Conservation (phyloP, 1,139 yeast species). For the Debaryomyces singareniensis region DNA sequence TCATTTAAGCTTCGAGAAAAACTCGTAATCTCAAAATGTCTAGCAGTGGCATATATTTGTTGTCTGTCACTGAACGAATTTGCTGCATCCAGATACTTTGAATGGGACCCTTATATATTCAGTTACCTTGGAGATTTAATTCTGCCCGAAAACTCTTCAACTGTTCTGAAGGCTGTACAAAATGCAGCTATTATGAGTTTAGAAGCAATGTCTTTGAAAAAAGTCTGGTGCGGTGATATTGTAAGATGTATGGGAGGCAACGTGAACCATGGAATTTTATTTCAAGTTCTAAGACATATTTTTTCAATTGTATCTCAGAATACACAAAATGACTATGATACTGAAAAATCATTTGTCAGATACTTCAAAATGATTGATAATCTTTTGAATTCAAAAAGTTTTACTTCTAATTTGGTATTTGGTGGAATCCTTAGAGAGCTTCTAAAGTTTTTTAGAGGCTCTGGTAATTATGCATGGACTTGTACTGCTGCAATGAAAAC, state of each 20-base stretch:
- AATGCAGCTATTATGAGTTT: conserved; percentile 62
- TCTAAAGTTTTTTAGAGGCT: conserved; percentile 52
- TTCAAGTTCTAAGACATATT: conserved; percentile 63
- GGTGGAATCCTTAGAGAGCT: conserved; percentile 74
- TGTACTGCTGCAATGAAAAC: conserved; percentile 63
- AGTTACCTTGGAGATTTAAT: conserved; percentile 66
- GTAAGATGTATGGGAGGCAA: conserved; percentile 84
- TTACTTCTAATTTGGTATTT: conserved; percentile 37
- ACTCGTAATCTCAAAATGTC: conserved; percentile 58
- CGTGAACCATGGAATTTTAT: conserved; percentile 77
- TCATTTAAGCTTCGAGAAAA: conserved; percentile 51
- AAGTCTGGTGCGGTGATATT: conserved; percentile 71
- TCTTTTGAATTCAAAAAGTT: conserved; percentile 47
- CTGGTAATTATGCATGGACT: conserved; percentile 48
- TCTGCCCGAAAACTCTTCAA: conserved; percentile 47
- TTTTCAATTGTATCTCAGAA: conserved; percentile 39
- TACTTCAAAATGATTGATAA: conserved; percentile 56
- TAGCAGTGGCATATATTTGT: conserved; percentile 53
- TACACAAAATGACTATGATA: conserved; percentile 18
- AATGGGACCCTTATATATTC: conserved; percentile 69
- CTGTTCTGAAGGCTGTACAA: conserved; percentile 45
- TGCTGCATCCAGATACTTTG: conserved; percentile 61
- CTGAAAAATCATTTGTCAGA: conserved; percentile 44
- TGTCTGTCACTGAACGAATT: conserved; percentile 48
- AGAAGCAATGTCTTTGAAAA: conserved; percentile 64